Percentiles rank a stretch among this genome's conserved stretches.
These are phyloP conservation scores for Ziziphus jujuba DNA, from an alignment of 306 rosid species.

Conservation along the genomic window DNA sequence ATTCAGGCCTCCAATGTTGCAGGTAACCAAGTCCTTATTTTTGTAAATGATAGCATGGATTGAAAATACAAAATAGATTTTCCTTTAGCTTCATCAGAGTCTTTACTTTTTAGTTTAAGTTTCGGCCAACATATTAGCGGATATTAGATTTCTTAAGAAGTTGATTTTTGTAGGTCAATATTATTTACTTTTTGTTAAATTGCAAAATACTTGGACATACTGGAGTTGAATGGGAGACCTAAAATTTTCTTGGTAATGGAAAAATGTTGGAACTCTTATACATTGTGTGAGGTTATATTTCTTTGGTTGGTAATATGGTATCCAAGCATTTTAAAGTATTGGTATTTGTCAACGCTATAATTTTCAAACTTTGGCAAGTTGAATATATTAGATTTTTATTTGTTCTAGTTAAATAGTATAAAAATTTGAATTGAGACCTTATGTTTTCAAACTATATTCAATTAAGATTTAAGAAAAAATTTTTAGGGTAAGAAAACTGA, in stretches of 20 bases:
- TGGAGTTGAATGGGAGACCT: neutral
- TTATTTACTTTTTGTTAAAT: neutral
- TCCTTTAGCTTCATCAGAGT: neutral
- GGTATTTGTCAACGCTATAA: too few relatives aligned
- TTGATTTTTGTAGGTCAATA: neutral
- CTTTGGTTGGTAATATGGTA: too few relatives aligned
- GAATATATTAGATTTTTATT: too few relatives aligned
- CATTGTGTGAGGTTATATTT: too few relatives aligned
- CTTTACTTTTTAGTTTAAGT: neutral
- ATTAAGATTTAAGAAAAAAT: too few relatives aligned
- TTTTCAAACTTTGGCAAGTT: too few relatives aligned
- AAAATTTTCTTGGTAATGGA: neutral
- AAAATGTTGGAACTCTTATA: neutral
- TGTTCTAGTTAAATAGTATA: too few relatives aligned
- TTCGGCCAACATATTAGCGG: conserved; percentile 1
- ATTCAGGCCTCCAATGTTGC: conserved; percentile 94
- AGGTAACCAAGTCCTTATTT: conserved; percentile 47
- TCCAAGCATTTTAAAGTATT: too few relatives aligned
- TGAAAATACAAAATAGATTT: neutral
- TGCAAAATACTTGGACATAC: neutral
- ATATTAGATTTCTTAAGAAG: neutral
- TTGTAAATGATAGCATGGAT: neutral
- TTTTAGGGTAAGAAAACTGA: too few relatives aligned
- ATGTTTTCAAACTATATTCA: too few relatives aligned
- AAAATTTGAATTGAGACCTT: too few relatives aligned